These are phyloP conservation scores for Fusarium decemcellulare DNA, from an alignment of 2,329 filamentous ascomycete genomes.

Conservation along the genomic window DNA sequence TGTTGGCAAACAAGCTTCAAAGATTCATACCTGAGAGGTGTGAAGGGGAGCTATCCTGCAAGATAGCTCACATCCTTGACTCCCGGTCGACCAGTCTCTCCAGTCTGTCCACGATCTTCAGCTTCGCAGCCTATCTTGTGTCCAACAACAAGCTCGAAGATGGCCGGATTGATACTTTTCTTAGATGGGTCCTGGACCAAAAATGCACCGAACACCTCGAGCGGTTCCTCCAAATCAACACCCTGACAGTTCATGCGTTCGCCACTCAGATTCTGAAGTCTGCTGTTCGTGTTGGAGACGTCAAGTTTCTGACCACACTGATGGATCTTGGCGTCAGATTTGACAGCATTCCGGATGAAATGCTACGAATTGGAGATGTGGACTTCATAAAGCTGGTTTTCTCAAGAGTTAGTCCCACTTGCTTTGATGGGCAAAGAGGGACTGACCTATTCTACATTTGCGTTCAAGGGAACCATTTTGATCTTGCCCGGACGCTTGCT, in stretches of 20 bases:
- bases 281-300: not conserved
- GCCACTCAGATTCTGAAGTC: constrained; percentile 5
- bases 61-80: not conserved
- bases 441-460: not conserved
- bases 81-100: not conserved
- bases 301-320: constrained; percentile 4
- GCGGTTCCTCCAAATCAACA: constrained; percentile 1
- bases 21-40: not conserved
- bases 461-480: not conserved
- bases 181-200: not conserved
- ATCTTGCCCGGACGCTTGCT: not conserved
- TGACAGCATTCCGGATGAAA: not conserved
- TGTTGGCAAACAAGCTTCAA: not conserved
- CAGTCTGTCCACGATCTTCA: not conserved
- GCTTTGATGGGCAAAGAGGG: not conserved
- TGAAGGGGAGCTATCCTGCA: not conserved
- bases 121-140: not conserved
- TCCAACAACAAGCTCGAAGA: not conserved
- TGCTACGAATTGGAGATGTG: not conserved
- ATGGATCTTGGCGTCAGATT: constrained; percentile 1
- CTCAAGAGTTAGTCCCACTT: not conserved
- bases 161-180: not conserved
- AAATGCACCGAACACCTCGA: not conserved
- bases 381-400: constrained; percentile 1
- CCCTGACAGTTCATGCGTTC: constrained; percentile 2